These are phyloP conservation scores for Fusarium continuum DNA, from an alignment of 2,329 filamentous ascomycete genomes.

Conservation along the genomic window DNA sequence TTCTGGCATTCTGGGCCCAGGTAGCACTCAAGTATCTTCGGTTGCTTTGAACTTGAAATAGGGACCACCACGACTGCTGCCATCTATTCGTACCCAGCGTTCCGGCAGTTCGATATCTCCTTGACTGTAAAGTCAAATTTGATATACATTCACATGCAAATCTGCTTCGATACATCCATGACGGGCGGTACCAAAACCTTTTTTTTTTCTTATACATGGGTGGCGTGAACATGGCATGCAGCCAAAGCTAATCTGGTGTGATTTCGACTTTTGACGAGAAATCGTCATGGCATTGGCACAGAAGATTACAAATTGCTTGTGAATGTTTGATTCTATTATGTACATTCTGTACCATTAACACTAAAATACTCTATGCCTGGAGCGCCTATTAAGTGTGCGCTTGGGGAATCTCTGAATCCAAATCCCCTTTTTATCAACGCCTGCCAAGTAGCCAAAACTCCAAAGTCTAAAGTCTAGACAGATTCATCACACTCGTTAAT, in stretches of 20 bases:
- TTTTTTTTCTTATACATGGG: no score
- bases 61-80: no score
- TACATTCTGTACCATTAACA: not conserved
- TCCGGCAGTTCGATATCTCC: no score
- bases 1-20: no score
- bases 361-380: not conserved
- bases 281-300: not conserved
- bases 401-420: conserved; percentile 8
- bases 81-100: no score
- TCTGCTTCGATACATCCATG: no score
- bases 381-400: not conserved
- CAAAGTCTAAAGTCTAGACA: conserved; percentile 6
- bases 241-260: not conserved
- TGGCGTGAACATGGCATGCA: not conserved
- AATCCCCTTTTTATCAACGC: conserved; percentile 7
- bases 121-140: no score
- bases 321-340: not conserved
- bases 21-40: no score
- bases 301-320: not conserved
- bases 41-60: no score
- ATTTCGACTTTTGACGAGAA: no score
- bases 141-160: not conserved
- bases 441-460: conserved; percentile 18
- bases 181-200: no score
- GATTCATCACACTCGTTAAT: conserved; percentile 22